A percentile compares a stretch with the other conserved stretches of the same genome.
These are phyloP conservation scores for Colletotrichum lini DNA, from an alignment of 2,329 filamentous ascomycete genomes.

Conservation along the genomic window DNA sequence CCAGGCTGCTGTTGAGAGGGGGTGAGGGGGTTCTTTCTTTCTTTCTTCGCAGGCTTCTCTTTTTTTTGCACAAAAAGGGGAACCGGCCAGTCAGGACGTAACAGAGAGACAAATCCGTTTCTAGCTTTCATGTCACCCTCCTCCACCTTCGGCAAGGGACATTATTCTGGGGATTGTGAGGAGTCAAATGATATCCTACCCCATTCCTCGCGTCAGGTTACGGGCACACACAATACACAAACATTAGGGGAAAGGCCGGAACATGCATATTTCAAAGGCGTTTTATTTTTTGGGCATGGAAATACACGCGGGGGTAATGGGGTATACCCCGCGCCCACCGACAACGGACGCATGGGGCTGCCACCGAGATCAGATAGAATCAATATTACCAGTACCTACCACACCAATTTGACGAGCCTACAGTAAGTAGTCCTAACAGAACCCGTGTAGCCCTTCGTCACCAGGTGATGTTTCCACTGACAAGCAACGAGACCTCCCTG, in stretches of 20 bases:
- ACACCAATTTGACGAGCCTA: conserved; percentile 5
- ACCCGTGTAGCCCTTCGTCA: neutral
- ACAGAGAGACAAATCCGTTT: neutral
- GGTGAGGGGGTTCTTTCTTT: neutral
- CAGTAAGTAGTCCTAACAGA: neutral
- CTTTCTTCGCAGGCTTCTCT: neutral
- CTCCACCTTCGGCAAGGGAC: conserved; percentile 7
- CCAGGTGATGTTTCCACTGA: neutral
- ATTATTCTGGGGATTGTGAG: conserved; percentile 24
- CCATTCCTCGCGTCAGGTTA: conserved; percentile 10
- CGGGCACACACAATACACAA: conserved; percentile 18
- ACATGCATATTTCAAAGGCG: conserved; percentile 40
- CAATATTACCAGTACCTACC: conserved; percentile 16
- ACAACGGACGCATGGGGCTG: conserved; percentile 13
- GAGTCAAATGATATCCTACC: conserved; percentile 1
- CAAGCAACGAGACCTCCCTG: neutral
- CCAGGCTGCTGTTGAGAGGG: neutral
- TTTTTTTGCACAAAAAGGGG: conserved; percentile 27
- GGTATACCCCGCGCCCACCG: neutral
- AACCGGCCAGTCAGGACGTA: conserved; percentile 2
- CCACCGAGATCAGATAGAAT: conserved; percentile 37
- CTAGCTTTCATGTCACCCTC: conserved; percentile 5
- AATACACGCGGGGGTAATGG: conserved; percentile 17
- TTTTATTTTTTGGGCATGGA: conserved; percentile 35
- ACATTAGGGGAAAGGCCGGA: conserved; percentile 24